phyloP scores from a whole-genome alignment of 371 early-diverging fungal genomes.

The Thermomucor indicae-seudaticae region DNA sequence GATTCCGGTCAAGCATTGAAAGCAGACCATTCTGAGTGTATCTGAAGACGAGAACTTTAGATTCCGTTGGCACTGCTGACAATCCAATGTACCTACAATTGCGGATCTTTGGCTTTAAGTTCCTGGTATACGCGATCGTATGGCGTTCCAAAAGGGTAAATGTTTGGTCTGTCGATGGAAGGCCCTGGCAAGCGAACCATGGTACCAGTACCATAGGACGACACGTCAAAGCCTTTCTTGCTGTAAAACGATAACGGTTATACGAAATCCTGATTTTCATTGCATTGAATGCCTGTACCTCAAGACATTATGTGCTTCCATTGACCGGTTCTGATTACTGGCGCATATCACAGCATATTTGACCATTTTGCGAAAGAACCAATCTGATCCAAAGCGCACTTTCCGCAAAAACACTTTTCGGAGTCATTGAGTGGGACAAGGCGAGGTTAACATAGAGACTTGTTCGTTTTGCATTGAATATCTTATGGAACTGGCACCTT shows the following conservation, averaged over 20 bases:
- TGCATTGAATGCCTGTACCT: conserved; percentile 34
- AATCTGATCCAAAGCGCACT: too few species aligned
- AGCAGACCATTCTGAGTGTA: conserved; percentile 89
- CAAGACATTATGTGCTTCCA: conserved; percentile 93
- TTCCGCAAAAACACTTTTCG: too few species aligned
- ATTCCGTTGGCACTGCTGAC: neutral
- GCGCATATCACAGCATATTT: conserved; percentile 93
- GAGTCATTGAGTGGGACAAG: too few species aligned
- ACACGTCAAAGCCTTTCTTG: conserved; percentile 73
- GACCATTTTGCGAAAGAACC: conserved; percentile 69
- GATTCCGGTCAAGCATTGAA: conserved; percentile 89
- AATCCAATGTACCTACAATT: conserved; percentile 43
- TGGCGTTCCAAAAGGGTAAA: conserved; percentile 89
- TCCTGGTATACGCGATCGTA: conserved; percentile 90
- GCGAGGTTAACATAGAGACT: too few species aligned
- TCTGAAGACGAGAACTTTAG: conserved; percentile 23
- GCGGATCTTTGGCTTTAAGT: conserved; percentile 66
- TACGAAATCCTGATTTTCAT: neutral
- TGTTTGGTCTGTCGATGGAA: conserved; percentile 81
- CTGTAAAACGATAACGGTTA: conserved; percentile 20
- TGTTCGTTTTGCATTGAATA: too few species aligned
- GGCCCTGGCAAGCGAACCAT: conserved; percentile 94
- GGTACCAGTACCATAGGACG: conserved; percentile 88
- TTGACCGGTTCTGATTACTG: conserved; percentile 95
- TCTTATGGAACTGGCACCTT: too few species aligned